These are phyloP conservation scores for Andrographis paniculata DNA, from an alignment of 305 asterid species.

Conservation along the genomic window DNA sequence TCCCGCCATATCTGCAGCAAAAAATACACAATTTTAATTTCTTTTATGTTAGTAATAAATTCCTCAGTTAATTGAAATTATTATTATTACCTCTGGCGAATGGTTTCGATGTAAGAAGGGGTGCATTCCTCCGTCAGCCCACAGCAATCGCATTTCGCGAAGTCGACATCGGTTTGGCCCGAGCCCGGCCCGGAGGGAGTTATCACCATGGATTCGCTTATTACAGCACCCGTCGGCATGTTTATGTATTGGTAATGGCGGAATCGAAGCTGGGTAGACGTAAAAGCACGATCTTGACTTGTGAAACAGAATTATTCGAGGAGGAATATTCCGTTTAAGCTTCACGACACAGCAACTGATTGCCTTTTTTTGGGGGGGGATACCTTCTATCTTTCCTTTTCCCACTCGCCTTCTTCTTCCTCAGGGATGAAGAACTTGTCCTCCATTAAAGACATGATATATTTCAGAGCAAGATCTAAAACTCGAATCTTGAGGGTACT, in stretches of 20 bases:
- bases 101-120: conserved; percentile 40
- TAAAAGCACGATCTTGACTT: not conserved
- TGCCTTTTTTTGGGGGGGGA: not conserved
- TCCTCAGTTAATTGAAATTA: not conserved
- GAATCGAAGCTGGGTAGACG: not conserved
- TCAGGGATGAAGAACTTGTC: not conserved
- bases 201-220: conserved; percentile 33
- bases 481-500: not conserved
- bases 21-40: not conserved
- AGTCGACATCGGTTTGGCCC: conserved; percentile 34
- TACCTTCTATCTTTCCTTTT: conserved; percentile 26
- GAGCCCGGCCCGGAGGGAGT: conserved; percentile 25
- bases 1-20: conserved; percentile 40
- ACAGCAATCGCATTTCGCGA: conserved; percentile 58
- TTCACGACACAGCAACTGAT: not conserved
- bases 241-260: conserved; percentile 9
- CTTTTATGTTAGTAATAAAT: not conserved
- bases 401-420: conserved; percentile 36
- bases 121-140: conserved; percentile 86
- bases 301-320: not conserved
- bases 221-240: conserved; percentile 31
- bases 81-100: conserved; percentile 34
- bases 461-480: not conserved
- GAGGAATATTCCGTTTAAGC: not conserved
- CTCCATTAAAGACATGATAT: not conserved